Base-by-base conservation (phyloP, 31 red algal genomes). In the Bonnemaisonia californica region DNA sequence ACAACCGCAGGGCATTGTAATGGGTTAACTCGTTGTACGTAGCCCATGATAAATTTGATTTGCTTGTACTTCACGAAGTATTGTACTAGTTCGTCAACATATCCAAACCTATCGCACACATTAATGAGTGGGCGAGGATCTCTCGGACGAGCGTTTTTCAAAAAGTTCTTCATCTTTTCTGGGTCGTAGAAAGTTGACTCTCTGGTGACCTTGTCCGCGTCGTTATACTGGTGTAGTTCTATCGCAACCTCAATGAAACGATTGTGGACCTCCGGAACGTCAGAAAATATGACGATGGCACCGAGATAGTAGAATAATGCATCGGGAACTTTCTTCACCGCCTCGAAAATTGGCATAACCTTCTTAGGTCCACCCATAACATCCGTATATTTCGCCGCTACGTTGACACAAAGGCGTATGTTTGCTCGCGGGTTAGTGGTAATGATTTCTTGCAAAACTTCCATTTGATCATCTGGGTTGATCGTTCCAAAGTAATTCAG, bases 111-210 rank as follows among this genome's bases (percentile, higher is more conserved):
- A 82, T 99, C 97, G 68, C 97, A 99, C 29, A 99, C 97, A 55
- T 99, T 99, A 77, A 99, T 96, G 21, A 99, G 79, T 37, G 97
- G 93, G 34, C 97, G 84, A 12, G 97, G 97, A 64, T 99, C 97
- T 31, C 65, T 81, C 30, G 93, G 93, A 55, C 79, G 82, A 13
- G 92, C 80, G 27, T 90, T 59, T 58, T 94, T 95, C 76, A 99
- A 55, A 74, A 96, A 93, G 5, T 90, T 84, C 82, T 93, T 93
- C 37, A 99, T 93, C 58, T 69, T 54, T 41, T 96, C 97, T 12
- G 97, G 90, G 51, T 99, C 90, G 63, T 96, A 99, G 57, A 76
- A 74, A 30, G 79, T 87, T 34, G 88, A 93, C 73, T 96, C 93
- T 22, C 97, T 79, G 5, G 97, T 99, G 18, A 99, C 93, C 57